A percentile compares a stretch with the other conserved stretches of the same genome.
These are phyloP conservation scores for Chrysoporthe austroafricana DNA, from an alignment of 2,329 filamentous ascomycete species.

Conservation along the genomic window DNA sequence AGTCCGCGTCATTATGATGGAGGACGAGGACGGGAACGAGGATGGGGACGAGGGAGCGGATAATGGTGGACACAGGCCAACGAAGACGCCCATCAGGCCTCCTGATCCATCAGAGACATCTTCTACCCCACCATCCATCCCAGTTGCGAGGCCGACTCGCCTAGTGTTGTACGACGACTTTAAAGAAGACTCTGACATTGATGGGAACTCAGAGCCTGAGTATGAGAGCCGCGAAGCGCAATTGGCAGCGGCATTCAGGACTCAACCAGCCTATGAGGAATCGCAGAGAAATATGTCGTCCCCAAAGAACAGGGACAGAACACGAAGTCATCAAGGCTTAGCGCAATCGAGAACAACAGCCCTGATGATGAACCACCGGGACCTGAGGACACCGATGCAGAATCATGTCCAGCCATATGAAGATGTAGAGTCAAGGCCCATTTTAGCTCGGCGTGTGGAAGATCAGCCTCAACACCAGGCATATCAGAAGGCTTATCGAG, in stretches of 20 bases:
- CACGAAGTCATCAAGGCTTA: conserved; percentile 2
- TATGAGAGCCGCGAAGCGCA: conserved; percentile 11
- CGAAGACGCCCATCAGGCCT: not conserved
- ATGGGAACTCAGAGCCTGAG: not conserved
- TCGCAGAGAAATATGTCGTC: not conserved
- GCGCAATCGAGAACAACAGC: conserved; percentile 12
- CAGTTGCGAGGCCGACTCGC: conserved; percentile 9
- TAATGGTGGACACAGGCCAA: not conserved
- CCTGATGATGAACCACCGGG: conserved; percentile 11
- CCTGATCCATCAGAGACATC: conserved; percentile 7
- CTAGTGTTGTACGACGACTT: conserved; percentile 21
- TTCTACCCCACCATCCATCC: conserved; percentile 22
- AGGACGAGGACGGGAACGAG: conserved; percentile 9
- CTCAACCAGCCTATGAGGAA: not conserved
- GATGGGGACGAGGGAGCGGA: not conserved
- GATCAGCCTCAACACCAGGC: not conserved
- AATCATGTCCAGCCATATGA: conserved; percentile 21
- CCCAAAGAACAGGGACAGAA: conserved; percentile 8
- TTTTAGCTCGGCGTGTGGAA: not conserved
- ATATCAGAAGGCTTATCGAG: conserved; percentile 8
- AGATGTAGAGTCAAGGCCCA: conserved; percentile 17
- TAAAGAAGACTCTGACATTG: conserved; percentile 2
- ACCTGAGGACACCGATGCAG: conserved; percentile 20
- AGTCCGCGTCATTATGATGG: conserved; percentile 14
- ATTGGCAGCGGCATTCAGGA: not conserved